Evolutionary conservation across 306 rosid genomes (phyloP), one percentile per base, ranked within the genome.

Genomic region (Cicer yamashitae): DNA sequence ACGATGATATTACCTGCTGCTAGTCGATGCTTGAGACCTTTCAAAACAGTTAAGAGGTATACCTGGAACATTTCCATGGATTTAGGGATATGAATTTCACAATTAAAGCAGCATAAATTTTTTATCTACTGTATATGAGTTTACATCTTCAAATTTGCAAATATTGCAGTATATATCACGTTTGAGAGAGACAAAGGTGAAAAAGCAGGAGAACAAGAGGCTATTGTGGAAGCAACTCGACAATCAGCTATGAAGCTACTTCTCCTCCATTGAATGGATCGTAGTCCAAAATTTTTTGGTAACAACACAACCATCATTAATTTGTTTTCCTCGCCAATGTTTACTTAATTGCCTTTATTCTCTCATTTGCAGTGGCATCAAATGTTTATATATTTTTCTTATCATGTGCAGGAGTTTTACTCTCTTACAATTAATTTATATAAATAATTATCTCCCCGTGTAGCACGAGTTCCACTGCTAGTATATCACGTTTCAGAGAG

Each of bases 11-110:
- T 91, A 94, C 99, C 99, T 84, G 96, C 96, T 70, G 97, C 97
- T 75, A 91, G 92, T 43, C 99, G 91, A 86, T 92, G 92, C 87
- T 87, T 91, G 83, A 94, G 96, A 86, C 90, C 96, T 83, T 85
- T 94, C 85, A 94, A 78, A 83, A 94, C 91, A 62, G 93, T 94
- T 82, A 94, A 70, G 84, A 94, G 74, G 89, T 87, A 94, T 69
- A 90, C 96, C 99, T 94, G 96, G 76, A 12, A 81, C 78, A 87
- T 83, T 80, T 73, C 67, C 69, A 74, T 71, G 71, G 76, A 64
- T 71, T 79, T 75, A 87, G 84, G 84, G 73, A 69, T 48, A 70
- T 74, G 37, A 67, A 82, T 65, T 75, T 56, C 34, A 57, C 44
- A 85, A 74, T 40, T 69, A 43, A 22, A 66, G 48, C 45, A 60